Conservation (phyloP, 2,329 filamentous ascomycete species). For the Fusarium protoensiforme region DNA sequence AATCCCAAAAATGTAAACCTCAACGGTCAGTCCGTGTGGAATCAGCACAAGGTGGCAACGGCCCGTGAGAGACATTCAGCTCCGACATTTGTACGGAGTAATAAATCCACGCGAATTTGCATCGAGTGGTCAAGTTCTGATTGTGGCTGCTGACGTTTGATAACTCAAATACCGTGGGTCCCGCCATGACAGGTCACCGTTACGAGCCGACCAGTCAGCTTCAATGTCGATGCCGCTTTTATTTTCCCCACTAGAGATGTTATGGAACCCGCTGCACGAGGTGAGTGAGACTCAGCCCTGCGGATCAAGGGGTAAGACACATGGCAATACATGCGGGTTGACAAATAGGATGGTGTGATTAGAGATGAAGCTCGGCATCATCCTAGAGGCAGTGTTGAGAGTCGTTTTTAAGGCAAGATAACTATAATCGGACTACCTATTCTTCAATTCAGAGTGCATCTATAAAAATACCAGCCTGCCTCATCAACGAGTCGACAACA, state of each 20-base stretch:
- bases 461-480: background rate
- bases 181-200: background rate
- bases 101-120: background rate
- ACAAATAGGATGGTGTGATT: background rate
- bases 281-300: background rate
- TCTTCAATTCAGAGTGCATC: background rate
- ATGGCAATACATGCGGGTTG: background rate
- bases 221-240: background rate
- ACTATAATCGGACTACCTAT: background rate
- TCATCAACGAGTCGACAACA: background rate
- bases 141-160: background rate
- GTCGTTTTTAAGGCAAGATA: background rate
- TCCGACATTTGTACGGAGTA: background rate
- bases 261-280: background rate
- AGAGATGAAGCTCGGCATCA: background rate
- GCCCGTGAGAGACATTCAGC: background rate
- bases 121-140: background rate
- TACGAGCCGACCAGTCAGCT: constrained; percentile 11
- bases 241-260: background rate
- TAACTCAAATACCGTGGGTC: background rate
- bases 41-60: background rate
- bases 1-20: background rate
- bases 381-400: background rate
- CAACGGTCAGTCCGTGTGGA: background rate
- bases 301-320: background rate